phyloP scores from a whole-genome alignment of 78 protist species.

The Dictyostelium citrinum region DNA sequence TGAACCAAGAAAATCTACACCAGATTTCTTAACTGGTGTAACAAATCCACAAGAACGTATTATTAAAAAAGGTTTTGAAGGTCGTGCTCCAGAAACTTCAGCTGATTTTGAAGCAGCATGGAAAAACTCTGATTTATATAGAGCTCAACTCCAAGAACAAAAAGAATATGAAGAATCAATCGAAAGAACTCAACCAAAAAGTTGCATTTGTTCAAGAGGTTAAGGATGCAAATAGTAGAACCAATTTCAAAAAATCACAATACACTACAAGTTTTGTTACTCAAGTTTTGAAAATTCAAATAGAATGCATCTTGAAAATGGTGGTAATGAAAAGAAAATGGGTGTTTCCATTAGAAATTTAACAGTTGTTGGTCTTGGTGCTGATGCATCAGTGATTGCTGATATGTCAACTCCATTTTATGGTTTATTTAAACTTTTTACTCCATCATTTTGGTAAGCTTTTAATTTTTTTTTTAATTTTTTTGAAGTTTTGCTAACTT shows the following conservation, averaged over 20 bases:
- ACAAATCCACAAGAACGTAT: slow-evolving; percentile 53
- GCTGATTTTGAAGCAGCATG: slow-evolving; percentile 53
- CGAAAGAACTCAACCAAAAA: slow-evolving; percentile 9
- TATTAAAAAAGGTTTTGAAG: background rate
- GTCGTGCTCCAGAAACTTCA: slow-evolving; percentile 50
- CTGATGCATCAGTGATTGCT: slow-evolving; percentile 63
- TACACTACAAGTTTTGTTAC: background rate
- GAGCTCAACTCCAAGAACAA: background rate
- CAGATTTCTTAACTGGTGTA: slow-evolving; percentile 70
- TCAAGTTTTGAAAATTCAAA: slow-evolving; percentile 62
- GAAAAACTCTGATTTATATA: slow-evolving; percentile 1
- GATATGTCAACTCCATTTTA: slow-evolving; percentile 66
- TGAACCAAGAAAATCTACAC: slow-evolving; percentile 55
- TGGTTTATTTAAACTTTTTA: background rate
- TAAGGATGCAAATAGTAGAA: background rate
- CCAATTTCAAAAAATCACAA: background rate
- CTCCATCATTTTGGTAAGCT: background rate
- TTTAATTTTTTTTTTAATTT: background rate
- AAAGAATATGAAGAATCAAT: slow-evolving; percentile 10
- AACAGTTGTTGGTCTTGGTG: slow-evolving; percentile 75
- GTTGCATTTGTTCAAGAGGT: slow-evolving; percentile 29
- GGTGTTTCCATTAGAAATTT: slow-evolving; percentile 65
- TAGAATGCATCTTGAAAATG: slow-evolving; percentile 5
- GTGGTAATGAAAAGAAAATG: slow-evolving; percentile 52
- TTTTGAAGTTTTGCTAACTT: too few relatives aligned